Conservation (phyloP, 164 flowering plant species). For the Santalum album region DNA sequence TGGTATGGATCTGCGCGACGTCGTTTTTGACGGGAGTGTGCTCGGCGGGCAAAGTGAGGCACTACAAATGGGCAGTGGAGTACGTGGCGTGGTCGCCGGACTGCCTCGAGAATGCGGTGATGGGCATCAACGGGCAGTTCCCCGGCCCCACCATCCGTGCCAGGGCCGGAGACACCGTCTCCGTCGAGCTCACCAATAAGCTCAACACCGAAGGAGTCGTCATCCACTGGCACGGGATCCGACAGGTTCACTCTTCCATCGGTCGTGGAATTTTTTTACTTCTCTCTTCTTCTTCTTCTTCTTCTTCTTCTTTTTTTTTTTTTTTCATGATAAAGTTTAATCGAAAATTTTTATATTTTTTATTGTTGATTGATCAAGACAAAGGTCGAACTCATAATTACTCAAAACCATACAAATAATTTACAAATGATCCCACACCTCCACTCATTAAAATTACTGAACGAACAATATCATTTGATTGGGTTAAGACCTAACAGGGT, state of each 20-base stretch:
- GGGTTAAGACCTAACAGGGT: too few relatives aligned
- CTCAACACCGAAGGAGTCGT: conserved; percentile 81
- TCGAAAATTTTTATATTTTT: too few relatives aligned
- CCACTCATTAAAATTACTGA: too few relatives aligned
- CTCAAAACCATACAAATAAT: too few relatives aligned
- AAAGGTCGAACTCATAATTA: too few relatives aligned
- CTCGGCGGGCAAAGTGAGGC: conserved; percentile 25
- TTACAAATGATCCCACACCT: too few relatives aligned
- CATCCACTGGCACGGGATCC: conserved; percentile 93
- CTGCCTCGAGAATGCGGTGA: conserved; percentile 46
- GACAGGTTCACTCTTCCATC: conserved; percentile 51
- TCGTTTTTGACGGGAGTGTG: background rate
- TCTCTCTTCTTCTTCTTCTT: too few relatives aligned
- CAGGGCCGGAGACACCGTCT: conserved; percentile 62
- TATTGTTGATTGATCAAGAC: too few relatives aligned
- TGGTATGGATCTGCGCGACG: background rate
- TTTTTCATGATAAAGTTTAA: background rate
- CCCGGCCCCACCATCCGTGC: conserved; percentile 90
- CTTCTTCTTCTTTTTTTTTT: too few relatives aligned
- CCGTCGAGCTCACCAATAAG: conserved; percentile 60
- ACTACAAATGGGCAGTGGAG: conserved; percentile 67
- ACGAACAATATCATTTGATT: too few relatives aligned
- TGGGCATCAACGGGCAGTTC: conserved; percentile 80
- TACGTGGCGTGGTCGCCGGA: conserved; percentile 70
- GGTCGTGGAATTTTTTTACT: too few relatives aligned